phyloP scores from a whole-genome alignment of 2,329 filamentous ascomycete species.

The Diaporthe batatas region DNA sequence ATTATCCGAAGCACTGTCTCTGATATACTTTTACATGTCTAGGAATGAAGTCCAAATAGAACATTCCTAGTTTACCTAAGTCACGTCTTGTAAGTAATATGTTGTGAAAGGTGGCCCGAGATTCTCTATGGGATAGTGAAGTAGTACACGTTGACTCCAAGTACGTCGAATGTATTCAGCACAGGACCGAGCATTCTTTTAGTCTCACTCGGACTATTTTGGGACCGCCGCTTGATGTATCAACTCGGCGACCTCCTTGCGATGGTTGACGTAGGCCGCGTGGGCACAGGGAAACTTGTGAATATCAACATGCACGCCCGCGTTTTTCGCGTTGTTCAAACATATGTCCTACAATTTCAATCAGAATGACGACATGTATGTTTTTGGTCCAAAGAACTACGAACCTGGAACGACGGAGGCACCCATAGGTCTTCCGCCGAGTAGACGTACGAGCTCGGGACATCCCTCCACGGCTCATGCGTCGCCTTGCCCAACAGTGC shows the following conservation, averaged over 20 bases:
- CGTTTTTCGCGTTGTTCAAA: conserved; percentile 8
- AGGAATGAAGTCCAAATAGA: no score
- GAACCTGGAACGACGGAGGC: conserved; percentile 16
- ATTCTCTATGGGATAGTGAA: no score
- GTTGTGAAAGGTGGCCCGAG: no score
- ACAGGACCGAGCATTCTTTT: no score
- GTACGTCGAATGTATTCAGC: no score
- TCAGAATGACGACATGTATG: background rate
- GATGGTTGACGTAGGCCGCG: conserved; percentile 22
- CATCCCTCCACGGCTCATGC: conserved; percentile 22
- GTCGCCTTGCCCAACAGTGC: conserved; percentile 26
- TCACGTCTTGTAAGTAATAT: no score
- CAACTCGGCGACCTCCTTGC: conserved; percentile 5
- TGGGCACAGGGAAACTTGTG: background rate
- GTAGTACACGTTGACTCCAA: no score
- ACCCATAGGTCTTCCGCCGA: conserved; percentile 10
- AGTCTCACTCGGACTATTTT: background rate
- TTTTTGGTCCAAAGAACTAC: background rate
- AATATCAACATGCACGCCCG: conserved; percentile 3
- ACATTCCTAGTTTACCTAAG: no score
- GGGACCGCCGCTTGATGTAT: background rate
- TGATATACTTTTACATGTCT: no score
- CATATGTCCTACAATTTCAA: conserved; percentile 3
- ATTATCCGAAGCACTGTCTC: no score
- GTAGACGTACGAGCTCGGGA: conserved; percentile 20